phyloP scores from a whole-genome alignment of 257 asterid species.

The Solanum megistacrolobum region DNA sequence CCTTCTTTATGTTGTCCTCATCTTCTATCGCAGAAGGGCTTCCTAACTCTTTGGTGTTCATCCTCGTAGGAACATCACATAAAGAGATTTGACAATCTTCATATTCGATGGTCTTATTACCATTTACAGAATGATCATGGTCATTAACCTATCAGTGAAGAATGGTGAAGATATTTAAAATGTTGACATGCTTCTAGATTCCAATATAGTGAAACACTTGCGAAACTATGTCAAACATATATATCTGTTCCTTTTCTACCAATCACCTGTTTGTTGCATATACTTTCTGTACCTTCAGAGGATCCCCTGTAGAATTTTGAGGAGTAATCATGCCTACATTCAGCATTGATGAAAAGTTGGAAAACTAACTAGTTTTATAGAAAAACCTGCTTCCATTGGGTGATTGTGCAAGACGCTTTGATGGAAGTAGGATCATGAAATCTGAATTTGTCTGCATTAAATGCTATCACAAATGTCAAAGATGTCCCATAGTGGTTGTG shows the following conservation, averaged over 20 bases:
- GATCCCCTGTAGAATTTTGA: conserved; percentile 39
- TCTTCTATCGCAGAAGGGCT: conserved; percentile 27
- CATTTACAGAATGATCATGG: conserved; percentile 19
- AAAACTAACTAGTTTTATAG: neutral
- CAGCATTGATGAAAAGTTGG: conserved; percentile 4
- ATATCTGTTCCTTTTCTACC: neutral
- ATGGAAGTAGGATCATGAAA: conserved; percentile 30
- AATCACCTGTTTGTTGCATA: conserved; percentile 40
- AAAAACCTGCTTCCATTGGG: conserved; percentile 44
- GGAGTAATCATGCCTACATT: conserved; percentile 2
- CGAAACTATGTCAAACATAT: conserved; percentile 2
- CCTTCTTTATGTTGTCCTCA: conserved; percentile 50
- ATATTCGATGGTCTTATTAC: conserved; percentile 10
- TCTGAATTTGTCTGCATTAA: conserved; percentile 35
- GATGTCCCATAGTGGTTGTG: neutral
- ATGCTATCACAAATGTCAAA: neutral
- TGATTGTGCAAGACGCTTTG: conserved; percentile 47
- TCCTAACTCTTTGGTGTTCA: conserved; percentile 30
- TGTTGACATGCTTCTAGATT: neutral
- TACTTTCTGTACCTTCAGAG: conserved; percentile 29
- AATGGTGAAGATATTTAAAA: neutral
- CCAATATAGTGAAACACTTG: neutral
- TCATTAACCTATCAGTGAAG: conserved; percentile 23
- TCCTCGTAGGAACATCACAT: conserved; percentile 11
- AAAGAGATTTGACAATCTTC: conserved; percentile 17